These are phyloP conservation scores for Fusarium citri DNA, from an alignment of 2,329 filamentous ascomycete genomes.

Conservation along the genomic window DNA sequence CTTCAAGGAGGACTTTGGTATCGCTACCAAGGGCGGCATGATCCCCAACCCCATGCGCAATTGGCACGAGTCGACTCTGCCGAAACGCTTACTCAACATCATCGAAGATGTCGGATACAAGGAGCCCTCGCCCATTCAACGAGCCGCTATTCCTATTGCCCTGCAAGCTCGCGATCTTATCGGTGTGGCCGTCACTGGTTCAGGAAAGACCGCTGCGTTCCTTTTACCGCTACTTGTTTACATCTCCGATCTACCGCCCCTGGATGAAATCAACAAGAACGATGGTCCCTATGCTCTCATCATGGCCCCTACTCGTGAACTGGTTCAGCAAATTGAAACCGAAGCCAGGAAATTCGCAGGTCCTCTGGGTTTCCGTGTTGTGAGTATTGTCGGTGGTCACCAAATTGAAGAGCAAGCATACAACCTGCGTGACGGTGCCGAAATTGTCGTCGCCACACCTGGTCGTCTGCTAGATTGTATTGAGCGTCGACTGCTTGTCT, in stretches of 20 bases:
- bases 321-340: conserved; percentile 96
- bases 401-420: conserved; percentile 93
- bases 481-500: conserved; percentile 88
- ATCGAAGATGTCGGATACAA: conserved; percentile 88
- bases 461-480: conserved; percentile 98
- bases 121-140: conserved; percentile 91
- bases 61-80: conserved; percentile 88
- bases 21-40: conserved; percentile 89
- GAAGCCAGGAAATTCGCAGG: conserved; percentile 93
- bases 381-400: conserved; percentile 98
- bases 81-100: conserved; percentile 81
- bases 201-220: conserved; percentile 97
- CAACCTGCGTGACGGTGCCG: conserved; percentile 89
- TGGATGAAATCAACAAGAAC: conserved; percentile 88
- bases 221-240: conserved; percentile 92
- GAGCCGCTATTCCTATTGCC: conserved; percentile 95
- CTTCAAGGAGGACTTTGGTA: conserved; percentile 99
- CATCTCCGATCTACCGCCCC: conserved; percentile 87
- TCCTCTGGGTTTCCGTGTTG: conserved; percentile 91
- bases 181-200: conserved; percentile 96
- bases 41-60: conserved; percentile 97
- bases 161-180: conserved; percentile 95
- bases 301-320: conserved; percentile 92
- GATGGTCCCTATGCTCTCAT: conserved; percentile 98
- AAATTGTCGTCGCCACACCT: conserved; percentile 98